phyloP scores from a whole-genome alignment of 75 land plant species.

The Pinus albicaulis region DNA sequence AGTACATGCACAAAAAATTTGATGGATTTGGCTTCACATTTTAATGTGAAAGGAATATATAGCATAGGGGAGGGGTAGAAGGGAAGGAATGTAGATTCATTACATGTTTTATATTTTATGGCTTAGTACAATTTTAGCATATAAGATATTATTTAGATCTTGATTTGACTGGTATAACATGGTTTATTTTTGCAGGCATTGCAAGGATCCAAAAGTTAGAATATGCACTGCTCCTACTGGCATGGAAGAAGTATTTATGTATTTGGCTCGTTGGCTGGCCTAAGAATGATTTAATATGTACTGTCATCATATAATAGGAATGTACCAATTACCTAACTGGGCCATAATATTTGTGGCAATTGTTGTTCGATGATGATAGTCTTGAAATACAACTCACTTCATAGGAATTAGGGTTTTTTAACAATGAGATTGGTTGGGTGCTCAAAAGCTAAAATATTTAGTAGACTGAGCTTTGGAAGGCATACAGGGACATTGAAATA shows the following conservation, averaged over 20 bases:
- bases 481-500: not conserved
- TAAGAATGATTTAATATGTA: not conserved
- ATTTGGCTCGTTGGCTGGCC: not conserved
- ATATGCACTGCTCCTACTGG: not conserved
- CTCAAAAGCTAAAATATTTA: not conserved
- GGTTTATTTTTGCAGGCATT: not conserved
- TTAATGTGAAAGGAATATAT: not conserved
- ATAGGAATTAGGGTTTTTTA: constrained; percentile 2
- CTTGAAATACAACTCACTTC: constrained; percentile 2
- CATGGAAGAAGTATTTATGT: not conserved
- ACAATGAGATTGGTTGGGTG: not conserved
- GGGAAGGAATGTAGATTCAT: not conserved
- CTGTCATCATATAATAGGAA: not conserved
- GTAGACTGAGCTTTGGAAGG: constrained; percentile 2
- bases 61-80: not conserved
- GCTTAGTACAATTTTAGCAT: not conserved
- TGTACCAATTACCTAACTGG: constrained; percentile 1
- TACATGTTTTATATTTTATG: not conserved
- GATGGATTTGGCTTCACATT: not conserved
- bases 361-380: not conserved
- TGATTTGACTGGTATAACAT: not conserved
- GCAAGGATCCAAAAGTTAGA: constrained; percentile 4
- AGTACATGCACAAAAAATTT: not conserved
- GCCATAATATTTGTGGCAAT: not conserved
- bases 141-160: not conserved